These are phyloP conservation scores for Spergularia marina DNA, from an alignment of 148 eudicot genomes.

Conservation along the genomic window DNA sequence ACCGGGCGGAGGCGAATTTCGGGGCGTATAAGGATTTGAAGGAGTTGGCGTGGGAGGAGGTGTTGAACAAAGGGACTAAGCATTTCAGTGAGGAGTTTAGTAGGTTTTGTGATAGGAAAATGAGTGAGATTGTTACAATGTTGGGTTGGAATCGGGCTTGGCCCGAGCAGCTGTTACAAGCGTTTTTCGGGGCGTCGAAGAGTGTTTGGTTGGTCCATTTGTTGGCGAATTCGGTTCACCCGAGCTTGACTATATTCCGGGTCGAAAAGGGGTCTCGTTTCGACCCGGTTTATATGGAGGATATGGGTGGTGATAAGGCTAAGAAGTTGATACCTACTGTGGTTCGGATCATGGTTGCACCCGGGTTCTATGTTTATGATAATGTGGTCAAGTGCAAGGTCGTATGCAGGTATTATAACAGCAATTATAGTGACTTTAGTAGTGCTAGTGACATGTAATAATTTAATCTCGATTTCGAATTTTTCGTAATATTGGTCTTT, in stretches of 20 bases:
- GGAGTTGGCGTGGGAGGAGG: slow-evolving; percentile 80
- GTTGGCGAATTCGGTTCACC: slow-evolving; percentile 85
- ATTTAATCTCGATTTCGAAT: neutral
- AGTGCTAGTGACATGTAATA: slow-evolving; percentile 25
- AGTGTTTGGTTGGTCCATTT: slow-evolving; percentile 83
- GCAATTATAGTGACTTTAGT: slow-evolving; percentile 27
- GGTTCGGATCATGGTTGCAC: slow-evolving; percentile 86
- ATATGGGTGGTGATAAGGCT: slow-evolving; percentile 66
- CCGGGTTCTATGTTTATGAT: slow-evolving; percentile 87
- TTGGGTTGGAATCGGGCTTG: slow-evolving; percentile 86
- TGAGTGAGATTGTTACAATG: slow-evolving; percentile 86
- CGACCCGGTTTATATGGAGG: slow-evolving; percentile 90
- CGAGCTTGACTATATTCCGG: slow-evolving; percentile 57
- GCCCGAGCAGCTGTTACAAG: slow-evolving; percentile 86
- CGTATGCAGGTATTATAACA: slow-evolving; percentile 64
- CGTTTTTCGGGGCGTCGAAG: slow-evolving; percentile 82
- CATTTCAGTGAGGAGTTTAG: slow-evolving; percentile 92
- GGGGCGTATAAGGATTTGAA: slow-evolving; percentile 34
- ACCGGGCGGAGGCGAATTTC: slow-evolving; percentile 54
- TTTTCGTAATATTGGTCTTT: slow-evolving; percentile 3
- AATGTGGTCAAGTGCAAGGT: slow-evolving; percentile 97
- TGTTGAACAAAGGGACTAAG: slow-evolving; percentile 70
- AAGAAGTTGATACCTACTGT: slow-evolving; percentile 43
- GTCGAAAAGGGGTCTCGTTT: slow-evolving; percentile 62
- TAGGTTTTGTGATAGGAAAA: slow-evolving; percentile 79